A percentile compares a stretch with the other conserved stretches of the same genome.
Conservation (phyloP, 805 yeast genomes). For the Candida michaelii region DNA sequence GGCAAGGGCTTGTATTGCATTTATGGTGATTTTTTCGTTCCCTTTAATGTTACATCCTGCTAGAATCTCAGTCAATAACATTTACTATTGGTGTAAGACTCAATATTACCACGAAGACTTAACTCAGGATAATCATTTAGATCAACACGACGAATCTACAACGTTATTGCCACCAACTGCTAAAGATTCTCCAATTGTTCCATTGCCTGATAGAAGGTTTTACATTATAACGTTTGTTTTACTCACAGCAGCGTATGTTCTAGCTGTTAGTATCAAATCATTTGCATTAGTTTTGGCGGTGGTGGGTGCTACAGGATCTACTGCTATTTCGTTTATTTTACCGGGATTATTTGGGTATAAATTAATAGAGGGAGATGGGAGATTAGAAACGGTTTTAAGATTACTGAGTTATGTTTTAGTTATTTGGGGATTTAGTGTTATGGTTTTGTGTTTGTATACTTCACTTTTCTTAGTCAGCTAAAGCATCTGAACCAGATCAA, state of each 20-base stretch:
- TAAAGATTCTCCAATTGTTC: slow-evolving; percentile 47
- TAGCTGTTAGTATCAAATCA: slow-evolving; percentile 60
- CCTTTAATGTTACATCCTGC: slow-evolving; percentile 84
- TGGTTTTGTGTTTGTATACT: slow-evolving; percentile 54
- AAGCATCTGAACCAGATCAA: too few relatives aligned
- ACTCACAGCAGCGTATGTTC: slow-evolving; percentile 46
- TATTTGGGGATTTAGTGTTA: slow-evolving; percentile 53
- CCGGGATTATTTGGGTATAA: slow-evolving; percentile 78
- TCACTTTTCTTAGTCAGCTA: slow-evolving; percentile 47
- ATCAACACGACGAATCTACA: slow-evolving; percentile 4
- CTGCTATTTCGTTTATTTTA: slow-evolving; percentile 71
- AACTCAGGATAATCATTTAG: slow-evolving; percentile 1
- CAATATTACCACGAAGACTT: slow-evolving; percentile 1
- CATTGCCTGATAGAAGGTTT: slow-evolving; percentile 48
- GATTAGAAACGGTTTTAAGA: slow-evolving; percentile 29
- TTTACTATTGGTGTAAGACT: slow-evolving; percentile 54
- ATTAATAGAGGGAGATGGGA: slow-evolving; percentile 36
- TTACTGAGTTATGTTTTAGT: slow-evolving; percentile 42
- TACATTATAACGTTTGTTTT: slow-evolving; percentile 48
- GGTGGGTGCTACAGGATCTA: slow-evolving; percentile 84
- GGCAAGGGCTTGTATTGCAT: slow-evolving; percentile 62
- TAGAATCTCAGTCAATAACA: slow-evolving; percentile 67
- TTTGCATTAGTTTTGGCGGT: slow-evolving; percentile 69
- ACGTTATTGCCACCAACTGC: slow-evolving; percentile 19
- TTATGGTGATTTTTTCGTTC: slow-evolving; percentile 72